Evolutionary conservation across 2,329 filamentous ascomycete species (phyloP).

Genomic region (Penicillium sp.): DNA sequence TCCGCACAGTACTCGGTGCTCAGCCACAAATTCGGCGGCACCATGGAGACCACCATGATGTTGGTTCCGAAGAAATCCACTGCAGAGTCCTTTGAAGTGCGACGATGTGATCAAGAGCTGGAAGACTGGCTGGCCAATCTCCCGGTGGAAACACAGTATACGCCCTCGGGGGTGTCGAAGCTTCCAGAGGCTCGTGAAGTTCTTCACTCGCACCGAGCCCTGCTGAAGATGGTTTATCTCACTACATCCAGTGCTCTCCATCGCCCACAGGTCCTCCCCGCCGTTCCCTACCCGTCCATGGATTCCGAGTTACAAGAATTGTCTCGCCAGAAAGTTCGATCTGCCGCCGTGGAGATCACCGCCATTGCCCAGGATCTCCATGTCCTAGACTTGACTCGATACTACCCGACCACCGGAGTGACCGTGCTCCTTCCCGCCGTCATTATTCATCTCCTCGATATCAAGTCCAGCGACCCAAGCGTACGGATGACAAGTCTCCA

Average conservation of each 20-base stretch:
- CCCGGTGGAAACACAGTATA: conserved; percentile 71
- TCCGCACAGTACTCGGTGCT: conserved; percentile 90
- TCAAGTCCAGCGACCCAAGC: conserved; percentile 76
- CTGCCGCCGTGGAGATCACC: conserved; percentile 82
- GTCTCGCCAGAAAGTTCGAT: conserved; percentile 77
- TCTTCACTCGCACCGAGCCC: conserved; percentile 71
- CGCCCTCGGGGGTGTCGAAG: conserved; percentile 60
- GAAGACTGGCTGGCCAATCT: conserved; percentile 74
- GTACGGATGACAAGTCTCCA: conserved; percentile 71
- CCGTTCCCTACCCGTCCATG: conserved; percentile 57
- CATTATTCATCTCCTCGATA: conserved; percentile 89
- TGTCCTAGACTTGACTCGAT: conserved; percentile 70
- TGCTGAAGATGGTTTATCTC: conserved; percentile 91
- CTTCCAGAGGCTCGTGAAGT: conserved; percentile 47
- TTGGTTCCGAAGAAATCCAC: conserved; percentile 84
- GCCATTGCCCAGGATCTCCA: conserved; percentile 77
- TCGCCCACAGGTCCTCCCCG: conserved; percentile 84
- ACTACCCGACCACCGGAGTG: conserved; percentile 83
- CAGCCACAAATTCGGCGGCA: conserved; percentile 72
- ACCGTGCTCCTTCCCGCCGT: conserved; percentile 89
- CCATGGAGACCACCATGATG: conserved; percentile 81
- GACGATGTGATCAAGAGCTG: conserved; percentile 75
- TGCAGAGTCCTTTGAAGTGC: conserved; percentile 77
- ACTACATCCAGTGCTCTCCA: conserved; percentile 89
- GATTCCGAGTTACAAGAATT: conserved; percentile 75